Percentiles rank a stretch among this genome's conserved stretches.
phyloP scores from a whole-genome alignment of 164 flowering plant genomes.

The Dillenia suffruticosa region DNA sequence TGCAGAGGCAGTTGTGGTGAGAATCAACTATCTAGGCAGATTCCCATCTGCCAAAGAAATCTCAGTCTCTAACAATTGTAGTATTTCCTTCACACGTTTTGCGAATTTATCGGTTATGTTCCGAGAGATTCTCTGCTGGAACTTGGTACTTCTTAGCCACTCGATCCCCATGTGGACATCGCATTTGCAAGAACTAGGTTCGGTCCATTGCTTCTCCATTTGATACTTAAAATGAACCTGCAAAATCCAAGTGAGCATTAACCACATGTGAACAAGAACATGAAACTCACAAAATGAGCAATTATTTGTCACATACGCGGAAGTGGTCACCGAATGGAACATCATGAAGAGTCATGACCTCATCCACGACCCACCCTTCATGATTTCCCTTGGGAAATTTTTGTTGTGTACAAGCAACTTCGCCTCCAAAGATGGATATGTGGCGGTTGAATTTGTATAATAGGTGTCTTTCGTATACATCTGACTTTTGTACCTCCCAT shows the following conservation, averaged over 20 bases:
- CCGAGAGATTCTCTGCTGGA: constrained; percentile 48
- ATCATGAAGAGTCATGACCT: constrained; percentile 55
- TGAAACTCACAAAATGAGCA: neutral
- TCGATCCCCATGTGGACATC: constrained; percentile 42
- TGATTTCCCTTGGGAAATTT: constrained; percentile 31
- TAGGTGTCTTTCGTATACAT: constrained; percentile 46
- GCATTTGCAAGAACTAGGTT: constrained; percentile 40
- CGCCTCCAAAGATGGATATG: constrained; percentile 67
- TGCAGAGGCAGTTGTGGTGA: no score
- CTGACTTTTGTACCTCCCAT: constrained; percentile 56
- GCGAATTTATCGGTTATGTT: constrained; percentile 52
- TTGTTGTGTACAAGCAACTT: constrained; percentile 65
- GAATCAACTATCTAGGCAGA: no score
- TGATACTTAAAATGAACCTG: constrained; percentile 64
- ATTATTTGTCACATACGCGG: constrained; percentile 30
- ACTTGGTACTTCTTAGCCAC: constrained; percentile 67
- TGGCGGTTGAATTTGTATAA: constrained; percentile 57
- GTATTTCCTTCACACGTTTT: constrained; percentile 35
- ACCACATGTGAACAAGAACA: neutral
- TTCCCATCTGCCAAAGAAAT: constrained; percentile 19
- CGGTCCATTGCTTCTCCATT: constrained; percentile 25
- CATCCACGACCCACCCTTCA: constrained; percentile 59
- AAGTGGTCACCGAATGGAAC: constrained; percentile 72
- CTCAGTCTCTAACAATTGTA: constrained; percentile 45
- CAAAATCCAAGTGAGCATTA: constrained; percentile 4